Evolutionary conservation across 176 grass and related monocot genomes (phyloP).

Genomic region (Dactylis glomerata): DNA sequence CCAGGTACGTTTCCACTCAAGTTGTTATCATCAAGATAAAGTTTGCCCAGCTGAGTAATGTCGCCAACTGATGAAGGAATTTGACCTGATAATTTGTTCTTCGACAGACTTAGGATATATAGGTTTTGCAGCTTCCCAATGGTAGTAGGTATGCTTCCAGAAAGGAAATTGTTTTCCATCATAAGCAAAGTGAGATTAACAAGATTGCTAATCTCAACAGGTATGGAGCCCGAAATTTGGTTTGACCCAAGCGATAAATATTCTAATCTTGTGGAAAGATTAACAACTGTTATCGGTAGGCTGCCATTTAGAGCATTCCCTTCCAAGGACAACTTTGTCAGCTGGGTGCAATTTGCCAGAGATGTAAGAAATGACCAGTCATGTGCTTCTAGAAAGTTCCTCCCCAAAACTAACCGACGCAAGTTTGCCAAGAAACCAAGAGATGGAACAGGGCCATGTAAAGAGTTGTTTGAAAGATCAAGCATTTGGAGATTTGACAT

Average conservation of each 20-base stretch:
- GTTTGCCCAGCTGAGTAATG: slow-evolving; percentile 29
- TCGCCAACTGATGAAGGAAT: slow-evolving; percentile 42
- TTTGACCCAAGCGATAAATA: slow-evolving; percentile 32
- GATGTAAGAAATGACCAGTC: slow-evolving; percentile 22
- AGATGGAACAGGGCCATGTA: slow-evolving; percentile 12
- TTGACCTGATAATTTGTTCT: slow-evolving; percentile 47
- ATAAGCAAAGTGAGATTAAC: slow-evolving; percentile 31
- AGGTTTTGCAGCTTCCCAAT: slow-evolving; percentile 35
- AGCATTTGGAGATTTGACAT: slow-evolving; percentile 4
- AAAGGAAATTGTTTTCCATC: slow-evolving; percentile 47
- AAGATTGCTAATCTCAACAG: slow-evolving; percentile 35
- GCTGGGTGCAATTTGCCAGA: slow-evolving; percentile 17
- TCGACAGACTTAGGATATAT: slow-evolving; percentile 32
- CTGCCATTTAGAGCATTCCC: neutral
- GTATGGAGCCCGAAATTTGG: slow-evolving; percentile 30
- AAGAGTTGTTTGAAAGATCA: slow-evolving; percentile 10
- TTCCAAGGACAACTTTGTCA: slow-evolving; percentile 20
- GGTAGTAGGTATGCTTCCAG: slow-evolving; percentile 33
- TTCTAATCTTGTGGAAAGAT: slow-evolving; percentile 33
- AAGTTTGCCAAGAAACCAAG: slow-evolving; percentile 5
- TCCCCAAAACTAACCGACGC: neutral
- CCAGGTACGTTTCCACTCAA: slow-evolving; percentile 44
- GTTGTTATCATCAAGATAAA: slow-evolving; percentile 33
- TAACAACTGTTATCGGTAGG: slow-evolving; percentile 17
- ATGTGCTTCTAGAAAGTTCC: slow-evolving; percentile 17